Base-by-base conservation (phyloP, 495 filamentous ascomycete species). In the Xylaria flabelliformis region DNA sequence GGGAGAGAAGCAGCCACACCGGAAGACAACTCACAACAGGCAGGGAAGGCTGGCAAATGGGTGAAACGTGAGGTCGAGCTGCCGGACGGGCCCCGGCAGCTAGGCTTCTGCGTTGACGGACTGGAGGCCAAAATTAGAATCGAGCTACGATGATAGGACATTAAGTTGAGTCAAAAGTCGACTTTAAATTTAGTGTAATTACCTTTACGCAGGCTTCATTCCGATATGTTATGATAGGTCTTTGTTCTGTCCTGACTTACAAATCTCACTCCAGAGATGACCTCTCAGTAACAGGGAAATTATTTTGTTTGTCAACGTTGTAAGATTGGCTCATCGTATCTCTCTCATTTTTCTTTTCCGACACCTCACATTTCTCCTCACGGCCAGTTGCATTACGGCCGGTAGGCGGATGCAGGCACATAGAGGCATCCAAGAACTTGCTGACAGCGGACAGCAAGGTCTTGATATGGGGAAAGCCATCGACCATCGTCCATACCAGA, bases 61-160 rank as follows among this genome's bases (percentile, higher is more conserved):
- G 85, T 92, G 48, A 88, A 88, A 75, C 82, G 94, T 73, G 93
- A 97, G 78, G 88, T 93, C 53, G 93, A 95, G 80, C 82, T 98
- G 68, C 89, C 90, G 73, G 92, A 96, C 76, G 91, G 92, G 53
- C 94, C 92, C 13, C 87, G 92, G 75, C 88, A 91, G 80, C 86
- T 97, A 76, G 94, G 93, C 13, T 95, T 92, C 75, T 92, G 90
- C 83, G 88, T 97, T 68, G 93, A 97, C 72, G 89, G 90, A 19
- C 77, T 79, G 64, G 89, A 91, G 74, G 92, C 88, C 3, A 89
- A 75, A 71, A 84, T 98, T 58, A 82, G 94, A 68, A 88, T 97
- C 46, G 63, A 72, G 73, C 70, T 74, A 46, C 67, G 77, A 48
- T 77, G 73, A 75, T 26, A 50, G 8, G 32, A 34, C 50, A 21